phyloP scores from a whole-genome alignment of 148 eudicot species.

The Rhododendron simsii region DNA sequence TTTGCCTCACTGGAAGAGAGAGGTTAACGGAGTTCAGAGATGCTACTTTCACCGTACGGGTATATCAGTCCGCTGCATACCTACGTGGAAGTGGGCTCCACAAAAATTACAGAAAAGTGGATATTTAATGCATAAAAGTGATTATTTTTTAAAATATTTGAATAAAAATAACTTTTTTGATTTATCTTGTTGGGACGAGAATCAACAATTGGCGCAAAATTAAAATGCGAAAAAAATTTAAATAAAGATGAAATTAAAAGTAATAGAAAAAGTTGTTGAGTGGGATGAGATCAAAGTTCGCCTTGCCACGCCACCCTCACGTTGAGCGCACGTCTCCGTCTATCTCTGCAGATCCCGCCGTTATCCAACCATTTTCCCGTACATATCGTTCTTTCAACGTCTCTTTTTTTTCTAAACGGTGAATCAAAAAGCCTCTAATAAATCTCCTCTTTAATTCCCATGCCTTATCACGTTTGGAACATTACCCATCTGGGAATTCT shows the following conservation, averaged over 20 bases:
- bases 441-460: neutral
- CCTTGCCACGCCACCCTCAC: neutral
- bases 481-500: neutral
- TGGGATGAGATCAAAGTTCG: neutral
- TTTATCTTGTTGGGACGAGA: too few species aligned
- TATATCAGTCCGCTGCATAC: too few species aligned
- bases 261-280: too few species aligned
- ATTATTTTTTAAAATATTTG: too few species aligned
- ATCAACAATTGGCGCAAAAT: too few species aligned
- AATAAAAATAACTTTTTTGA: too few species aligned
- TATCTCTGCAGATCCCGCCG: slow-evolving; percentile 1
- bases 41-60: too few species aligned
- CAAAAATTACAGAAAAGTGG: too few species aligned
- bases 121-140: too few species aligned
- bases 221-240: too few species aligned
- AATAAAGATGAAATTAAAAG: too few species aligned
- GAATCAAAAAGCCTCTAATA: neutral
- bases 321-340: slow-evolving; percentile 5
- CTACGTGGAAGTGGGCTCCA: too few species aligned
- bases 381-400: neutral
- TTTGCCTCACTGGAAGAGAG: neutral
- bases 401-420: neutral
- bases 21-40: neutral
- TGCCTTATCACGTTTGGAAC: neutral
- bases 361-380: neutral